A percentile compares a stretch with the other conserved stretches of the same genome.
Evolutionary conservation across 2,329 filamentous ascomycete species (phyloP).

Genomic region (Sphaerulina musiva): DNA sequence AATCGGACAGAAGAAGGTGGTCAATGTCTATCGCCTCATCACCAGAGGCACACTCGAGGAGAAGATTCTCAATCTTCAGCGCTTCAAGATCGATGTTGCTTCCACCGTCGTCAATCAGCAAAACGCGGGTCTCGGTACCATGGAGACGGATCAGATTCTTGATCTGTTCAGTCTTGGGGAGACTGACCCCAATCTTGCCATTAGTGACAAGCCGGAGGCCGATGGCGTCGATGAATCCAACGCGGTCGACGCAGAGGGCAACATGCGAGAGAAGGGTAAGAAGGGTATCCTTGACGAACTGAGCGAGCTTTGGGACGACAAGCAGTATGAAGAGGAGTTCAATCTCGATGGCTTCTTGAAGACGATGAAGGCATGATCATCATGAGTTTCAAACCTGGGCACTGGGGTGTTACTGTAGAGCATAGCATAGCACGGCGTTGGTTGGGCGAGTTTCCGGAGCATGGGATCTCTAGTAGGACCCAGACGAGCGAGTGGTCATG

Average conservation of each 20-base stretch:
- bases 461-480: not conserved
- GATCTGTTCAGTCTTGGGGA: conserved; percentile 92
- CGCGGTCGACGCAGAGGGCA: conserved; percentile 70
- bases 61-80: conserved; percentile 92
- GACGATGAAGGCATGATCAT: conserved; percentile 63
- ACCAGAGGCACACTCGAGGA: conserved; percentile 94
- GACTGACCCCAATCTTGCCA: conserved; percentile 43
- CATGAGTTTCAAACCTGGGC: not conserved
- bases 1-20: conserved; percentile 99
- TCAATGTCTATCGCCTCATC: conserved; percentile 96
- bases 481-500: not conserved
- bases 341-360: conserved; percentile 92
- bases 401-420: conserved; percentile 4
- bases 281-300: conserved; percentile 94
- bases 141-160: conserved; percentile 98
- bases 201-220: conserved; percentile 30
- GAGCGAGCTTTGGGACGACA: conserved; percentile 93
- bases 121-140: conserved; percentile 86
- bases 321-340: conserved; percentile 97
- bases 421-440: not conserved
- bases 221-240: conserved; percentile 70
- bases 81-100: conserved; percentile 98
- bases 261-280: conserved; percentile 89
- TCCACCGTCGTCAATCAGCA: conserved; percentile 98
- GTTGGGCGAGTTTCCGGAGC: not conserved